Base-by-base conservation (phyloP, 805 yeast genomes). In the Torulaspora microellipsoides region DNA sequence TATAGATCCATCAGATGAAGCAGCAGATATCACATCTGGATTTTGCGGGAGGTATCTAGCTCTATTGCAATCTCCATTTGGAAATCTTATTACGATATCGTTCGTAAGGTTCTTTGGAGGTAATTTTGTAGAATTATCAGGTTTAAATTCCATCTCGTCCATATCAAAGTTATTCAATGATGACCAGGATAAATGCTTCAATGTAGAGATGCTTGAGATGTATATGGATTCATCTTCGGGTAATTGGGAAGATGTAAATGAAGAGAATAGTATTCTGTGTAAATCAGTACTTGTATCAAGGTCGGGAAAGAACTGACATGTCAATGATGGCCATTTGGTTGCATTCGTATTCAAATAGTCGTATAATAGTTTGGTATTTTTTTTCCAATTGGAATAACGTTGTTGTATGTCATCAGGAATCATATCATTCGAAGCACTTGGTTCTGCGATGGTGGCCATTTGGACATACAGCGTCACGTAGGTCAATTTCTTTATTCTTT, bases 41-140 rank as follows among this genome's bases (percentile, higher is more conserved):
- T 90, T 90, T 52, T 84, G 91, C 0, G 96, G 95, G 80, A 85
- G 77, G 55, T 76, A 78, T 30, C 83, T 71, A 0, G 85, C 81
- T 48, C 77, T 75, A 58, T 87, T 86, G 43, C 89, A 81, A 2
- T 86, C 89, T 1, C 67, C 61, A 52, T 81, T 47, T 10, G 69
- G 68, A 34, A 60, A 63, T 17, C 42, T 45, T n/a, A 65, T 62
- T 13, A 50, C 43, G 4, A 64, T 41, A 15, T 62, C 60, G 15
- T 48, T 55, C 4, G 38, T 46, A 25, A 65, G 33, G 42, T 57
- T 53, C 36, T 59, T 56, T 23, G 63, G 50, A 20, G 64, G 64
- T 17, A 58, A 46, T 28, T 60, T 59, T 11, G 43, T 44, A 10
- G 59, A 56, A 33, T 49, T 57, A 36, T 64, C 68, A 8, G 66